Percentiles rank a stretch among this genome's conserved stretches.
Conservation (phyloP, 495 filamentous ascomycete genomes). For the Penicillium lividum region DNA sequence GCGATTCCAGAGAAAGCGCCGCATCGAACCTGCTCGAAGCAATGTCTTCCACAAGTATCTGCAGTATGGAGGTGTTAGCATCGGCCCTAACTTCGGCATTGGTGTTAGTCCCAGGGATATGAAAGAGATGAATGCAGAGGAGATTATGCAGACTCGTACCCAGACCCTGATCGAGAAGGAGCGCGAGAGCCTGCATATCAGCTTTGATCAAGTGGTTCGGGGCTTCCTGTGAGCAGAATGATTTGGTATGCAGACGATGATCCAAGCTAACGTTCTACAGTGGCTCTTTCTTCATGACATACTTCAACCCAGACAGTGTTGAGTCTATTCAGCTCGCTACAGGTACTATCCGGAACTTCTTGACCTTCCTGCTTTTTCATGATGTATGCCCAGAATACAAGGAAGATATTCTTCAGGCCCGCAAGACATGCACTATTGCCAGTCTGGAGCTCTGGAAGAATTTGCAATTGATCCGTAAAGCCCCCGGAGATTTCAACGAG, state of each 20-base stretch:
- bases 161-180: conserved; percentile 31
- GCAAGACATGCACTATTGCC: conserved; percentile 66
- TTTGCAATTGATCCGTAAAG: conserved; percentile 41
- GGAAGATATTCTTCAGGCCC: conserved; percentile 64
- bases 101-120: conserved; percentile 54
- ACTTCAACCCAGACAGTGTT: conserved; percentile 51
- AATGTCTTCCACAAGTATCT: conserved; percentile 78
- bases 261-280: conserved; percentile 18
- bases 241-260: not conserved
- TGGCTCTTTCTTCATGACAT: conserved; percentile 49
- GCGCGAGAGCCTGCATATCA: conserved; percentile 63
- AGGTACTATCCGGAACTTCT: conserved; percentile 75
- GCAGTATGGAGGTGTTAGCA: conserved; percentile 76
- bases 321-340: conserved; percentile 60
- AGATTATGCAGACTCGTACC: conserved; percentile 54
- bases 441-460: conserved; percentile 64
- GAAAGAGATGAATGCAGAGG: conserved; percentile 57
- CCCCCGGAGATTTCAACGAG: conserved; percentile 78
- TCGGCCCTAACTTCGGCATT: conserved; percentile 66
- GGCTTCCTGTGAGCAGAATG: conserved; percentile 68
- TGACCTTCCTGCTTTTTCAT: conserved; percentile 82
- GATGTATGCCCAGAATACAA: conserved; percentile 70
- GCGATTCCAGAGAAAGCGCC: conserved; percentile 73
- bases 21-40: conserved; percentile 60
- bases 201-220: conserved; percentile 74